These are phyloP conservation scores for Chenopodium quinoa DNA, from an alignment of 148 eudicot genomes.

Conservation along the genomic window DNA sequence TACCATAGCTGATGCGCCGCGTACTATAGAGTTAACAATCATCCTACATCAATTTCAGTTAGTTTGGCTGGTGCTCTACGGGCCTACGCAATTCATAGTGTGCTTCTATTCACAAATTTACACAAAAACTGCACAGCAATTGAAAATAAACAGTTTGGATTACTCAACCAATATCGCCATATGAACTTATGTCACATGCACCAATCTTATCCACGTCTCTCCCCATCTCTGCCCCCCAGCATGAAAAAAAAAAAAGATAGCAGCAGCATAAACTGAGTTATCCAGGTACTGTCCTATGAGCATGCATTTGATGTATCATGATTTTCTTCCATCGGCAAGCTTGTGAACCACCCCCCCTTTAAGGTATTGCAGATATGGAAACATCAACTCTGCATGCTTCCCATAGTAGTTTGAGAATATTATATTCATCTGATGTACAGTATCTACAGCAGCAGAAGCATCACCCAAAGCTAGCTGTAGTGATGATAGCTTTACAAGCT, in stretches of 20 bases:
- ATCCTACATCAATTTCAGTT: no score
- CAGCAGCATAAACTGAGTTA: neutral
- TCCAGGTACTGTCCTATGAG: neutral
- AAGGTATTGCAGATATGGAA: slow-evolving; percentile 52
- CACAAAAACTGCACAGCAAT: neutral
- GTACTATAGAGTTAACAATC: no score
- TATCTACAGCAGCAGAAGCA: slow-evolving; percentile 33
- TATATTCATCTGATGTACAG: slow-evolving; percentile 31
- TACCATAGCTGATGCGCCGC: no score
- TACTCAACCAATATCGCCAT: no score
- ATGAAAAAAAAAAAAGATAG: no score
- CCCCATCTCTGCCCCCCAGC: no score
- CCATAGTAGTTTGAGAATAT: slow-evolving; percentile 74
- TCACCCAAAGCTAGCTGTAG: slow-evolving; percentile 56
- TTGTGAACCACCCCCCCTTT: slow-evolving; percentile 30
- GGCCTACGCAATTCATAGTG: no score
- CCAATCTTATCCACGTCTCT: no score
- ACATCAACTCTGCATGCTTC: slow-evolving; percentile 49
- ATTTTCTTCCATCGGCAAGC: neutral
- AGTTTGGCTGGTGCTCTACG: no score
- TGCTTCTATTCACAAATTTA: neutral
- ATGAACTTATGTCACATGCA: no score
- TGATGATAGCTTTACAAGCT: slow-evolving; percentile 75
- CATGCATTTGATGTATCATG: neutral
- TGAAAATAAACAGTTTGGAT: no score